phyloP scores from a whole-genome alignment of 2,329 filamentous ascomycete species.

The Sordariomycetes sp. region DNA sequence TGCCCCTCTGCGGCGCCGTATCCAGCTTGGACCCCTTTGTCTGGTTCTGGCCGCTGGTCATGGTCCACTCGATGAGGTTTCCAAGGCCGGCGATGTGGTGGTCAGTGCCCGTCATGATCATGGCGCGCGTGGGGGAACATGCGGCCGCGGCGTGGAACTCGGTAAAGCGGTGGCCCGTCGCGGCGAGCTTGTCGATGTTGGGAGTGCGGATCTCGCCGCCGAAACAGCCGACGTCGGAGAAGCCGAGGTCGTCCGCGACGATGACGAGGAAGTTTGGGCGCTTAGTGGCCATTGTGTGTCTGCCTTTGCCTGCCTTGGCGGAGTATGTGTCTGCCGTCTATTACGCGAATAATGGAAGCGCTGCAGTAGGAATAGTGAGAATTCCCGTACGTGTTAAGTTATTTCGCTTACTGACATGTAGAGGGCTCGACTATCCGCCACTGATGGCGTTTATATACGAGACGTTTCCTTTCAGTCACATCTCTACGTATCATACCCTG shows the following conservation, averaged over 20 bases:
- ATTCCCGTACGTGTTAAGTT: too few relatives aligned
- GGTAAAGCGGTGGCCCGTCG: constrained; percentile 35
- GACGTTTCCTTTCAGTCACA: too few relatives aligned
- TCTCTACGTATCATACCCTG: too few relatives aligned
- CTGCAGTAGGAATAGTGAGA: too few relatives aligned
- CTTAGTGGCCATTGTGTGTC: not conserved
- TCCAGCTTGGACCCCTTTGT: not conserved
- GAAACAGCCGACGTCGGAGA: constrained; percentile 44
- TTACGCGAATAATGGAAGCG: not conserved
- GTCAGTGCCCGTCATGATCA: constrained; percentile 53
- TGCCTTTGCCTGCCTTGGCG: not conserved
- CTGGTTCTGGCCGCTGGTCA: not conserved
- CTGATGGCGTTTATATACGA: too few relatives aligned
- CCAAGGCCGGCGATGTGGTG: constrained; percentile 46
- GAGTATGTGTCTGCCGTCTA: not conserved
- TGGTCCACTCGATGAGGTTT: constrained; percentile 35
- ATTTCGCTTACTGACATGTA: too few relatives aligned
- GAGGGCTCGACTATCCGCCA: too few relatives aligned
- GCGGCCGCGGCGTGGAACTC: constrained; percentile 50
- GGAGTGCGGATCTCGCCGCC: constrained; percentile 48
- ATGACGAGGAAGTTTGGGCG: constrained; percentile 48
- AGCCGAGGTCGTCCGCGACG: constrained; percentile 46
- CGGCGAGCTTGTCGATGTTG: constrained; percentile 38
- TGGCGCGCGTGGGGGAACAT: constrained; percentile 47
- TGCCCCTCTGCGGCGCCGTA: constrained; percentile 21